phyloP scores from a whole-genome alignment of 352 stramenopile genomes.

The Phytophthora vignae region DNA sequence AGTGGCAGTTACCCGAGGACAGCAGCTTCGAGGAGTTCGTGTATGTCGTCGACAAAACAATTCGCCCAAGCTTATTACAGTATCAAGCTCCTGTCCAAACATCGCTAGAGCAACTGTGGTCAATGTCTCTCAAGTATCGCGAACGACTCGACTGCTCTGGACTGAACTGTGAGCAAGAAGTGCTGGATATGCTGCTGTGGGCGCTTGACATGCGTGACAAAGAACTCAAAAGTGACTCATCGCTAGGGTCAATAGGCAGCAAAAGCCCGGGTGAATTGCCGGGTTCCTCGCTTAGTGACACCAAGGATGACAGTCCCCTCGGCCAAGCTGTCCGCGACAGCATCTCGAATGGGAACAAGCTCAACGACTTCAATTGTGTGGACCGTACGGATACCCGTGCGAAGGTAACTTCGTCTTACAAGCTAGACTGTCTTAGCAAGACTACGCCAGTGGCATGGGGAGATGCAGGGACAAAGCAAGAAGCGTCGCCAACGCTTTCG shows the following conservation, averaged over 20 bases:
- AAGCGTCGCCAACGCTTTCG: background rate
- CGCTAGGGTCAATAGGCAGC: background rate
- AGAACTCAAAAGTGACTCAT: constrained; percentile 13
- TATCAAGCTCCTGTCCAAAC: constrained; percentile 15
- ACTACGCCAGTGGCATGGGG: constrained; percentile 30
- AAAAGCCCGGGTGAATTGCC: background rate
- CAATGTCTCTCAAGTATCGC: constrained; percentile 27
- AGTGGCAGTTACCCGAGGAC: constrained; percentile 46
- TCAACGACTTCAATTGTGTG: background rate
- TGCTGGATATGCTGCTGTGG: constrained; percentile 35
- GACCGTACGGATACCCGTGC: background rate
- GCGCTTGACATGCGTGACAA: constrained; percentile 30
- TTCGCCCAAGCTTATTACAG: constrained; percentile 34
- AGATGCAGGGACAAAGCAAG: constrained; percentile 18
- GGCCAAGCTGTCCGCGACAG: constrained; percentile 22
- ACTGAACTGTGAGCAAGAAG: constrained; percentile 30
- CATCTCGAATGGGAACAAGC: background rate
- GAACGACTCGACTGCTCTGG: constrained; percentile 39
- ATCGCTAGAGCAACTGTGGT: constrained; percentile 39
- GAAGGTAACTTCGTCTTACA: constrained; percentile 15
- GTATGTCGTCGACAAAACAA: constrained; percentile 56
- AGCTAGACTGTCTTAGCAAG: constrained; percentile 25
- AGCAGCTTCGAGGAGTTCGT: constrained; percentile 54
- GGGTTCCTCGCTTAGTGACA: constrained; percentile 10
- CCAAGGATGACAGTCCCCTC: constrained; percentile 22